Evolutionary conservation across 2,329 filamentous ascomycete genomes (phyloP).

Genomic region (Calonectria pseudoreteaudii): DNA sequence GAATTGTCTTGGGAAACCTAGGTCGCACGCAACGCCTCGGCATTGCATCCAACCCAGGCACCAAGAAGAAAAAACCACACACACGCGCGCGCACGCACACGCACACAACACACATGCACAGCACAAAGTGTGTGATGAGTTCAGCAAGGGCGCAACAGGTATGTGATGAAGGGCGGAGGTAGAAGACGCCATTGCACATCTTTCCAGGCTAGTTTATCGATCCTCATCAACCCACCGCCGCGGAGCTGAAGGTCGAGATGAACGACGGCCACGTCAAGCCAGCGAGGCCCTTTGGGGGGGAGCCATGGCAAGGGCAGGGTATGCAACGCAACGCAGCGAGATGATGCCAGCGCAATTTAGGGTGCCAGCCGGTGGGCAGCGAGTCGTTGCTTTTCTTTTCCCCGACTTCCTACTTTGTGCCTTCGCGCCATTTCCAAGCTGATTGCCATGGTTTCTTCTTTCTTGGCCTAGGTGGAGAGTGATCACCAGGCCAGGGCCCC

Average conservation of each 20-base stretch:
- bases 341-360: slow-evolving; percentile 14
- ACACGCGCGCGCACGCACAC: not conserved
- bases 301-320: not conserved
- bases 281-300: not conserved
- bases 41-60: slow-evolving; percentile 7
- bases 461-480: slow-evolving; percentile 13
- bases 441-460: slow-evolving; percentile 14
- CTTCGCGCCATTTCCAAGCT: slow-evolving; percentile 4
- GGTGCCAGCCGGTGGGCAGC: slow-evolving; percentile 7
- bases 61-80: not conserved
- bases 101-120: not conserved
- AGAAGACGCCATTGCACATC: not conserved
- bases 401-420: not conserved
- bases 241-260: slow-evolving; percentile 13
- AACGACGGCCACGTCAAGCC: slow-evolving; percentile 25
- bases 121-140: not conserved
- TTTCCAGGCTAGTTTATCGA: slow-evolving; percentile 15
- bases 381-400: slow-evolving; percentile 2
- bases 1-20: slow-evolving; percentile 4
- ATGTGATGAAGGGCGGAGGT: not conserved
- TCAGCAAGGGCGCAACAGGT: not conserved
- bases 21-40: slow-evolving; percentile 2
- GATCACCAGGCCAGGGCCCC: slow-evolving; percentile 12
- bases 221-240: slow-evolving; percentile 8
- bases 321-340: slow-evolving; percentile 10